Base-by-base conservation (phyloP, 2,329 filamentous ascomycete species). In the Neospermospora avenae region DNA sequence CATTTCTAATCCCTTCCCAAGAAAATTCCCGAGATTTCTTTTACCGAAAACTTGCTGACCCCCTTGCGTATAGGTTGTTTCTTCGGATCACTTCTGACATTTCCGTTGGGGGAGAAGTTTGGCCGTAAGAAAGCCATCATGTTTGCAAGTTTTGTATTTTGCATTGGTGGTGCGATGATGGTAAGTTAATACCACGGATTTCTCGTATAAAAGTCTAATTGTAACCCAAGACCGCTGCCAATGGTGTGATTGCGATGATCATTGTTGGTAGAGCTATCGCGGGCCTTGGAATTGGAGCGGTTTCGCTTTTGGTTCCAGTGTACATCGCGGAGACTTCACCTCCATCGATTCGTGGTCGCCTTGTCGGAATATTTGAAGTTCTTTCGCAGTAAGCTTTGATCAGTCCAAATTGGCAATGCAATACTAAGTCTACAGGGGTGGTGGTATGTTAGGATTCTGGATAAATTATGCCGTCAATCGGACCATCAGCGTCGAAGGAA, bases 251-350 rank as follows among this genome's bases (percentile, higher is more conserved):
- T 18, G 56, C 55, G 20, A 20, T 71, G 65, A 70, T 79, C 22
- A 78, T 77, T 58, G 83, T 75, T 24, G 84, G 84, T 3, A 79
- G 85, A 24, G 84, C 86, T 25, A 78, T 88, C 8, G 83, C 83
- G 3, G 84, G 85, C 58, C 68, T 87, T 51, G 84, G 84, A 48
- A 80, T 87, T 57, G 85, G 85, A 46, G 82, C 81, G 57, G 80
- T 73, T 3, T 75, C 72, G 16, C 75, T 76, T 71, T 57, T 77
- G 44, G 74, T 74, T 1, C 76, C 76, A 8, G 72, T 77, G 28
- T 78, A 74, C 58, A 69, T 77, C 0, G 72, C 74, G 1, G 76
- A 78, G 58, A 77, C 75, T 54, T 71, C 73, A 0, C 76, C 76
- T 3, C 76, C 75, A 54, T 73, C 73, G 7, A 69, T 77, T 16